Evolutionary conservation across 148 eudicot genomes (phyloP).

Genomic region (Dianthus caryophyllus): DNA sequence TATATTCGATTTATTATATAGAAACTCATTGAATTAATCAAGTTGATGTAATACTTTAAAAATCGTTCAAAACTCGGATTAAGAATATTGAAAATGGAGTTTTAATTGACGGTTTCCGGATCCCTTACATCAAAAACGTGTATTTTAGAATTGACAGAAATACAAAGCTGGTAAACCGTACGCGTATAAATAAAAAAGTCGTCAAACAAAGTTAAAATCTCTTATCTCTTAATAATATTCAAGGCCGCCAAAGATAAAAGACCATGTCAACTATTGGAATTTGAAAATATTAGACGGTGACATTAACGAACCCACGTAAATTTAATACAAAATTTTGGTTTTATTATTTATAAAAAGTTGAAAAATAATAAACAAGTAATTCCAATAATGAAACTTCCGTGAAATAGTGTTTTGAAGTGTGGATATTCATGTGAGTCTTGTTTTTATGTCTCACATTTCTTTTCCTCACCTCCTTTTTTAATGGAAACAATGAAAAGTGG

Average conservation of each 20-base stretch:
- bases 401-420: conserved; percentile 14
- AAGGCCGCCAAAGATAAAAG: conserved; percentile 21
- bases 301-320: conserved; percentile 7
- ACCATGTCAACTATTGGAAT: conserved; percentile 22
- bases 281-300: conserved; percentile 17
- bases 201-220: conserved; percentile 9
- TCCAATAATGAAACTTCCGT: conserved; percentile 25
- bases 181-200: conserved; percentile 7
- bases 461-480: neutral
- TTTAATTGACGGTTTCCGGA: neutral
- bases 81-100: too few species aligned
- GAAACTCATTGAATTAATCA: too few species aligned
- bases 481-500: neutral
- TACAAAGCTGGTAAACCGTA: neutral
- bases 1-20: too few species aligned
- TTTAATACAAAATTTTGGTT: neutral
- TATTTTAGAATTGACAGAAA: neutral
- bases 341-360: neutral
- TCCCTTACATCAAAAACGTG: neutral
- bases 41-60: too few species aligned
- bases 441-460: conserved; percentile 11
- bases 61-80: too few species aligned
- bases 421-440: conserved; percentile 20
- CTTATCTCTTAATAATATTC: neutral
- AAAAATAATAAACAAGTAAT: conserved; percentile 2